Evolutionary conservation across 1,139 yeast species (phyloP), one percentile per base, ranked within the genome.

Genomic region (Pichia sp.): DNA sequence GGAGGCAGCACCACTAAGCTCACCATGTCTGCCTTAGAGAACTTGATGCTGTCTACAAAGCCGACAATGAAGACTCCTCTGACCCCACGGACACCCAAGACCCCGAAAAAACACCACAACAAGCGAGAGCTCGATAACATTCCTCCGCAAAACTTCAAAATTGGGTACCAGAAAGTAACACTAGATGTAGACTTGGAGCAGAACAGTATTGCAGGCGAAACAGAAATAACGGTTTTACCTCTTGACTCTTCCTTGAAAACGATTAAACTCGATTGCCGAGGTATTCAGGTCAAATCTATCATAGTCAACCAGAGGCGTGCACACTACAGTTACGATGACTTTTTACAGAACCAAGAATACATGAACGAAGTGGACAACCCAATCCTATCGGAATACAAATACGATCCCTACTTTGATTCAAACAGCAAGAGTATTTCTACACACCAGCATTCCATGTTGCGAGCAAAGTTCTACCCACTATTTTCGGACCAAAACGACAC

Each of bases 141-240:
- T 3, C 64, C 67, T 1, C 50, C 63, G 1, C 69, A 78, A 57
- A 64, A 68, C 12, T 75, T 82, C 59, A 80, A 75, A 59, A 72
- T 85, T 10, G 85, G 86, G 3, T 89, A 85, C 65, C 95, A 86
- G 65, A 75, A 83, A 58, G 83, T 86, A 12, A 74, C 78, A 28
- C 66, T 86, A 37, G 91, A 85, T 64, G 78, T 86, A 4, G 89
- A 85, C 65, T 68, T 86, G 42, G 75, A 82, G 21, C 69, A 71
- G 41, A 76, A 78, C 54, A 63, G 68, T 22, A 68, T 84, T 10
- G 68, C 69, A n/a, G 99, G 98, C 13, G 76, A 80, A 60, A 89
- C 98, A 0, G 97, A 90, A 64, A 71, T 93, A 37, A 85, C 95
- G 1, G 73, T 91, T 13, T 72, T 87, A 22, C 97, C 98, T 0